Base-by-base conservation (phyloP, 83 land plant species). In the Thuja plicata region DNA sequence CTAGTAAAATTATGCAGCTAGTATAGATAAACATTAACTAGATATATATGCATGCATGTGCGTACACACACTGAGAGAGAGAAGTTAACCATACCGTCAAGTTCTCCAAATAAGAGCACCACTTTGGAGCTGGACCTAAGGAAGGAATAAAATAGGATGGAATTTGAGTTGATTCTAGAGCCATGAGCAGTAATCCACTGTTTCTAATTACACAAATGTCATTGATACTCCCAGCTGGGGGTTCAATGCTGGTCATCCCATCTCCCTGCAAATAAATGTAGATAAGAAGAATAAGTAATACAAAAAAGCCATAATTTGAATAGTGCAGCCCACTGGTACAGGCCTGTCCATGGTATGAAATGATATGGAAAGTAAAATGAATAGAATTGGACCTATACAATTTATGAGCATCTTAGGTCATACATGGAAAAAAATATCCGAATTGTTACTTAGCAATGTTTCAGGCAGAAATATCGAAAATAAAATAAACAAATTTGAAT, bases 71-170 rank as follows among this genome's bases (percentile, higher is more conserved):
- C 5, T 16, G 8, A 41, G 1, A 34, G 43, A 35, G 40, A 86
- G 37, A 17, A n/a, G 0, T 32, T 82, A 66, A 66, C 45, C 89
- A 62, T 87, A 98, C 98, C 88, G 99, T 97, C 46, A 98, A 85
- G 90, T 93, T 94, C 86, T 98, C 99, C 48, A 98, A 88, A 87
- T 91, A 92, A 34, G 98, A 93, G 88, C 99, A 97, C 99, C 99
- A 98, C 85, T 94, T 95, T 27, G 99, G 99, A 89, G 96, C 99
- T 83, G 99, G 99, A 5, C 99, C 99, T 50, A 98, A 94, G 78
- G 94, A 92, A 82, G 99, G 99, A 87, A 98, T 89, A 89, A 97
- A 98, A 88, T 96, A 98, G 37, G 98, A 91, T 27, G 99, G 96
- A 80, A 98, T 97, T 89, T 95, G 97, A 71, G 96, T 92, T 48